Evolutionary conservation across 2,329 filamentous ascomycete genomes (phyloP).

Genomic region (Cadophora sp.): DNA sequence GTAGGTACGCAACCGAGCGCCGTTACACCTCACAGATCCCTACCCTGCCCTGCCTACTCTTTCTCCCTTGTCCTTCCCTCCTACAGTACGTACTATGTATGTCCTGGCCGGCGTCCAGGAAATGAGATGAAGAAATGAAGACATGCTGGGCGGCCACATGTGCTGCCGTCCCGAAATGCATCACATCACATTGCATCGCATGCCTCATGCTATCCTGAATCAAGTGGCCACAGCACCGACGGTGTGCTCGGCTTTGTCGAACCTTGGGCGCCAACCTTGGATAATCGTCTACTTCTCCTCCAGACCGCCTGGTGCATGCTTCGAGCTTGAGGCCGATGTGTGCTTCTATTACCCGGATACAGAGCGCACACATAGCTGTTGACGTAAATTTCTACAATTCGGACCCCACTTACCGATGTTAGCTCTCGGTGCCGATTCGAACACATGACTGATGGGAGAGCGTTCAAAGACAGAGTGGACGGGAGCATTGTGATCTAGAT

Average conservation of each 20-base stretch:
- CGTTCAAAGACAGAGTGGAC: background rate
- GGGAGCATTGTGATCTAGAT: background rate
- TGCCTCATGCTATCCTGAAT: background rate
- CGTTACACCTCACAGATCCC: background rate
- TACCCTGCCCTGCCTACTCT: background rate
- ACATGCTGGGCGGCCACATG: slow-evolving; percentile 24
- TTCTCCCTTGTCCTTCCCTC: too few species aligned
- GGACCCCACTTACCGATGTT: slow-evolving; percentile 26
- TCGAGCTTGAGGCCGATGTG: slow-evolving; percentile 13
- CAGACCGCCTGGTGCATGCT: background rate
- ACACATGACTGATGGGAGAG: background rate
- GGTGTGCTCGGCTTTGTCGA: slow-evolving; percentile 19
- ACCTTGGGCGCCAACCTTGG: slow-evolving; percentile 22
- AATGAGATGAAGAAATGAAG: background rate
- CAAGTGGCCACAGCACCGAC: slow-evolving; percentile 9
- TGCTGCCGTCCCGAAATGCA: slow-evolving; percentile 13
- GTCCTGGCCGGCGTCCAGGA: background rate
- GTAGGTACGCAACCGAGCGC: slow-evolving; percentile 10
- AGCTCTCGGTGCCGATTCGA: slow-evolving; percentile 1
- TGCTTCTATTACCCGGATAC: background rate
- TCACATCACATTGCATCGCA: slow-evolving; percentile 8
- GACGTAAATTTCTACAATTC: background rate
- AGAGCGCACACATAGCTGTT: background rate
- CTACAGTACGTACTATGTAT: too few species aligned
- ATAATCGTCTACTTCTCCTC: background rate